Percentiles rank a stretch among this genome's conserved stretches.
phyloP scores from a whole-genome alignment of 768 basidiomycete species.

The Tricholoma saponaceum region DNA sequence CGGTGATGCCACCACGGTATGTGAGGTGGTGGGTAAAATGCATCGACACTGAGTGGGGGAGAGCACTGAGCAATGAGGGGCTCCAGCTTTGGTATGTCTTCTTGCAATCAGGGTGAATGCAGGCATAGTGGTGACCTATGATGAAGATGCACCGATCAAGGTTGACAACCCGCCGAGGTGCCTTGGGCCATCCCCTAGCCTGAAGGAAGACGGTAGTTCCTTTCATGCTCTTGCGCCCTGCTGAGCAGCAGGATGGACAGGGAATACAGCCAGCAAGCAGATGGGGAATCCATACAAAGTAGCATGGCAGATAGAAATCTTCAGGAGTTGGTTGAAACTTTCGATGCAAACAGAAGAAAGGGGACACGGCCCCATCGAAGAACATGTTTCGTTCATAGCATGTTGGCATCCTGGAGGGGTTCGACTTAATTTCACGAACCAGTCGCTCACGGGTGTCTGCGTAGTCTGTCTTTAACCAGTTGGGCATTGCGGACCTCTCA shows the following conservation, averaged over 20 bases:
- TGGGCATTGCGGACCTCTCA: background rate
- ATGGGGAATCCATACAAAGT: slow-evolving; percentile 16
- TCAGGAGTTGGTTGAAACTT: slow-evolving; percentile 4
- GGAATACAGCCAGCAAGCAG: slow-evolving; percentile 8
- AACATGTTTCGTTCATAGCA: too few species aligned
- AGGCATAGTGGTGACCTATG: slow-evolving; percentile 11
- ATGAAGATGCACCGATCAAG: slow-evolving; percentile 11
- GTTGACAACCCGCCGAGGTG: slow-evolving; percentile 10
- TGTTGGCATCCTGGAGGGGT: too few species aligned
- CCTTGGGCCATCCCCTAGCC: slow-evolving; percentile 9
- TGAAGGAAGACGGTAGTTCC: slow-evolving; percentile 6
- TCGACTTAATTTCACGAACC: too few species aligned
- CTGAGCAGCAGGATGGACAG: slow-evolving; percentile 10
- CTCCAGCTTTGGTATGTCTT: slow-evolving; percentile 9
- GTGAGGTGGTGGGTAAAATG: slow-evolving; percentile 19
- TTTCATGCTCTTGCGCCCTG: slow-evolving; percentile 2
- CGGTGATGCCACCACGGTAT: slow-evolving; percentile 14
- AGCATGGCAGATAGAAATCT: slow-evolving; percentile 7
- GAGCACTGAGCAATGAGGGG: background rate
- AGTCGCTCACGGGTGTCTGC: background rate
- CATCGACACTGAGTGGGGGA: background rate
- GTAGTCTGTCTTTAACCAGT: background rate
- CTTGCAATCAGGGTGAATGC: background rate
- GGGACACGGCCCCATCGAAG: too few species aligned
- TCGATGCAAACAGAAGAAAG: background rate